Percentiles rank a stretch among this genome's conserved stretches.
Evolutionary conservation across 176 grass and related monocot genomes (phyloP).

Genomic region (Carex kokanica): DNA sequence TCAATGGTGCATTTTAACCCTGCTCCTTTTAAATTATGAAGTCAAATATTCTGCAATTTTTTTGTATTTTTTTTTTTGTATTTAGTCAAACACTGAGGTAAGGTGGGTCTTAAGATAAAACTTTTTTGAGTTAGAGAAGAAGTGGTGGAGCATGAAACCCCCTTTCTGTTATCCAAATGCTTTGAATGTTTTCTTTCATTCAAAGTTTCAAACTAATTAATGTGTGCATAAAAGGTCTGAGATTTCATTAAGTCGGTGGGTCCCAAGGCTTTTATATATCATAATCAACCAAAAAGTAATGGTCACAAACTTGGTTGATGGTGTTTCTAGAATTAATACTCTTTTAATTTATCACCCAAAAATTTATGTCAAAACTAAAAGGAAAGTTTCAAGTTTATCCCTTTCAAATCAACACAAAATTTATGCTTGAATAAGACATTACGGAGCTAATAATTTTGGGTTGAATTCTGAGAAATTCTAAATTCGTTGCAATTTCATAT

Average conservation of each 20-base stretch:
- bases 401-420: too few species aligned
- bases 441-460: not conserved
- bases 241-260: not conserved
- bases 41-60: not conserved
- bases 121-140: too few species aligned
- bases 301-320: not conserved
- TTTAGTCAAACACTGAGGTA: too few species aligned
- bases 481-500: too few species aligned
- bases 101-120: too few species aligned
- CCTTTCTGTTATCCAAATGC: too few species aligned
- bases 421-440: not conserved
- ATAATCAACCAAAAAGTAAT: not conserved
- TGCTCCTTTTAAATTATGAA: not conserved
- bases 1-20: too few species aligned
- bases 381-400: not conserved
- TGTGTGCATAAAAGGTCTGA: not conserved
- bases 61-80: too few species aligned
- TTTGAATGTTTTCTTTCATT: not conserved
- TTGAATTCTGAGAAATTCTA: too few species aligned
- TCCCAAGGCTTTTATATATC: not conserved
- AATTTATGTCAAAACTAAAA: not conserved
- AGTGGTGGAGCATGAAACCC: too few species aligned
- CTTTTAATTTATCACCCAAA: constrained; percentile 2
- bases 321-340: not conserved
- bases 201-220: not conserved